These are phyloP conservation scores for Bipolaris victoriae DNA, from an alignment of 2,329 filamentous ascomycete genomes.

Conservation along the genomic window DNA sequence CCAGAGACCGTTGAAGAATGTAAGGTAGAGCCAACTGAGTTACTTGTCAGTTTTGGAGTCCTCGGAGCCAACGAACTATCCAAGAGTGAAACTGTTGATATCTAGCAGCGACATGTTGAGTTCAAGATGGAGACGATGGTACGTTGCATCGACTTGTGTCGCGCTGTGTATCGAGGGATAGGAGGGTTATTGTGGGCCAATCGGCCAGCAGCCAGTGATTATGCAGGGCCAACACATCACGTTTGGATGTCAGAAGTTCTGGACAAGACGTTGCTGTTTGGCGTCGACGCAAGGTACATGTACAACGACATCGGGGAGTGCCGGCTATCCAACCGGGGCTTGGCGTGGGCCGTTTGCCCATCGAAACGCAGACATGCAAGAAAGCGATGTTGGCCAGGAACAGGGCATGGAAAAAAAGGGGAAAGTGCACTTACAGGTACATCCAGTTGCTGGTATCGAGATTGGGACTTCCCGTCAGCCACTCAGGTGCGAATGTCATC, in stretches of 20 bases:
- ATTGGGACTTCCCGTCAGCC: conserved; percentile 64
- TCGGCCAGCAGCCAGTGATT: conserved; percentile 13
- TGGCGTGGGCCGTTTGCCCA: background rate
- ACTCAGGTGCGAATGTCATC: conserved; percentile 71
- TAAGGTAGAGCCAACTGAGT: conserved; percentile 63
- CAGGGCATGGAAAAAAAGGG: background rate
- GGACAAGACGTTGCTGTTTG: background rate
- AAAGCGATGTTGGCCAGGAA: conserved; percentile 1
- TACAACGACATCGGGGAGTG: background rate
- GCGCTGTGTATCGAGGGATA: background rate
- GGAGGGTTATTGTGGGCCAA: conserved; percentile 24
- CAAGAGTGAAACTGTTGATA: background rate
- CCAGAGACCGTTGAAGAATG: conserved; percentile 70
- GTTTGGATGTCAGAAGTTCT: conserved; percentile 5
- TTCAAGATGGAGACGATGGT: background rate
- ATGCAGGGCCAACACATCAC: conserved; percentile 27
- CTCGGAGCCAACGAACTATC: background rate
- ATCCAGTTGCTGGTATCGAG: conserved; percentile 66
- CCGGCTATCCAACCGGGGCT: conserved; percentile 1
- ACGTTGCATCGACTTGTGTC: conserved; percentile 1
- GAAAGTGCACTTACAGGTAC: conserved; percentile 55
- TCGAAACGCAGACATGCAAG: background rate
- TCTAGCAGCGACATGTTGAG: background rate
- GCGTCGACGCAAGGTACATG: background rate
- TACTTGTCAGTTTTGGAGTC: conserved; percentile 6